These are phyloP conservation scores for Pseudodiploospora longispora DNA, from an alignment of 2,329 filamentous ascomycete species.

Conservation along the genomic window DNA sequence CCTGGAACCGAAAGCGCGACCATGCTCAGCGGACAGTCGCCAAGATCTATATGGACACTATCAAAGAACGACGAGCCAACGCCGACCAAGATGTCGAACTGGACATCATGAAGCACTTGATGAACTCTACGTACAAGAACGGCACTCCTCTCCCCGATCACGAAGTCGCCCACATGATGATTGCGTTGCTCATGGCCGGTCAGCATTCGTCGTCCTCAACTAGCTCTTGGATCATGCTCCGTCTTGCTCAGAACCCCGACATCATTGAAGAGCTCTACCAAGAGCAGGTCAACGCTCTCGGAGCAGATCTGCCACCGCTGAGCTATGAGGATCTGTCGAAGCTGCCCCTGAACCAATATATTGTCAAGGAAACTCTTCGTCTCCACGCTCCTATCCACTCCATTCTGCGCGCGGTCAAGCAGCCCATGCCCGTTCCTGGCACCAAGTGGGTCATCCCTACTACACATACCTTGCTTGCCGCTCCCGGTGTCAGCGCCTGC, in stretches of 20 bases:
- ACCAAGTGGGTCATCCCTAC: conserved; percentile 78
- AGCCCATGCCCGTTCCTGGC: conserved; percentile 73
- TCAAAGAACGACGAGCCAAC: conserved; percentile 57
- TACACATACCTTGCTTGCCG: conserved; percentile 72
- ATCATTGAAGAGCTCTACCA: conserved; percentile 74
- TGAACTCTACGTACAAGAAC: conserved; percentile 80
- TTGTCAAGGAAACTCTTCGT: conserved; percentile 87
- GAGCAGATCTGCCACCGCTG: conserved; percentile 65
- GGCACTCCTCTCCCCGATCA: conserved; percentile 70
- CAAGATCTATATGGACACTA: conserved; percentile 74
- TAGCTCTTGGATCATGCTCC: conserved; percentile 76
- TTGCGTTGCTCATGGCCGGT: conserved; percentile 83
- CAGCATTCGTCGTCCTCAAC: conserved; percentile 85
- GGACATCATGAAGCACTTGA: conserved; percentile 88
- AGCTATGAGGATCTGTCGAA: conserved; percentile 70
- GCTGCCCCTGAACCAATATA: conserved; percentile 72
- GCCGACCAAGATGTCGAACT: conserved; percentile 42
- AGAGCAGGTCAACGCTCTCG: conserved; percentile 70
- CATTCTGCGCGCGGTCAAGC: conserved; percentile 87
- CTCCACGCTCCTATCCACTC: conserved; percentile 91
- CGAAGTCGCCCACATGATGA: conserved; percentile 90
- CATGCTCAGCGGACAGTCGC: conserved; percentile 73
- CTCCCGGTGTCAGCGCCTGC: conserved; percentile 72
- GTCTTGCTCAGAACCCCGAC: conserved; percentile 67
- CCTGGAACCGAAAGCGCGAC: conserved; percentile 80